Evolutionary conservation across 257 asterid species (phyloP).

Genomic region (Gynochthodes officinalis): DNA sequence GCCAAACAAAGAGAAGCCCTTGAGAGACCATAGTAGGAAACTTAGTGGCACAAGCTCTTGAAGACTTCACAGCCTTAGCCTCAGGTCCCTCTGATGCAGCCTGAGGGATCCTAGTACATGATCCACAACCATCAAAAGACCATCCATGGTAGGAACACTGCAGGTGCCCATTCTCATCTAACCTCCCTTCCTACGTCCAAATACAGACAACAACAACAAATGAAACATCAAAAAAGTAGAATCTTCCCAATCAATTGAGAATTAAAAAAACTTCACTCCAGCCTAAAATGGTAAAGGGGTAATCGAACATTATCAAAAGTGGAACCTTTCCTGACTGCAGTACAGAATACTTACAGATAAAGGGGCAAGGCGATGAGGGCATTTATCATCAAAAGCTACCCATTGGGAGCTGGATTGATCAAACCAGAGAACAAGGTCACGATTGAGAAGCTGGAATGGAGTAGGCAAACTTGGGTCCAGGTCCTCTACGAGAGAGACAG

Average conservation of each 20-base stretch:
- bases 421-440: conserved; percentile 94
- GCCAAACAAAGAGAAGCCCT: conserved; percentile 98
- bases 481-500: conserved; percentile 89
- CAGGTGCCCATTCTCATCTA: conserved; percentile 95
- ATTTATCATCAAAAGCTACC: conserved; percentile 94
- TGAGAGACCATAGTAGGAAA: conserved; percentile 94
- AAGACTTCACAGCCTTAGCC: conserved; percentile 74
- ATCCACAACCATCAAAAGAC: conserved; percentile 94
- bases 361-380: conserved; percentile 99
- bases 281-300: neutral
- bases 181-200: conserved; percentile 79
- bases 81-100: conserved; percentile 92
- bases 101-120: conserved; percentile 90
- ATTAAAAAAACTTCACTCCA: neutral
- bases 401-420: conserved; percentile 66
- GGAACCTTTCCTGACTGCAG: neutral
- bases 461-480: conserved; percentile 78
- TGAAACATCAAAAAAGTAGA: neutral
- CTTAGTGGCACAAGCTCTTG: conserved; percentile 83
- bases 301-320: neutral
- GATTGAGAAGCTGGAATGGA: conserved; percentile 89
- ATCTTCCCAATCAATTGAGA: neutral
- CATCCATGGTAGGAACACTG: conserved; percentile 99
- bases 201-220: conserved; percentile 5
- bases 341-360: conserved; percentile 51